phyloP scores from a whole-genome alignment of 441 rosid species.

The Flueggea neowawraea region DNA sequence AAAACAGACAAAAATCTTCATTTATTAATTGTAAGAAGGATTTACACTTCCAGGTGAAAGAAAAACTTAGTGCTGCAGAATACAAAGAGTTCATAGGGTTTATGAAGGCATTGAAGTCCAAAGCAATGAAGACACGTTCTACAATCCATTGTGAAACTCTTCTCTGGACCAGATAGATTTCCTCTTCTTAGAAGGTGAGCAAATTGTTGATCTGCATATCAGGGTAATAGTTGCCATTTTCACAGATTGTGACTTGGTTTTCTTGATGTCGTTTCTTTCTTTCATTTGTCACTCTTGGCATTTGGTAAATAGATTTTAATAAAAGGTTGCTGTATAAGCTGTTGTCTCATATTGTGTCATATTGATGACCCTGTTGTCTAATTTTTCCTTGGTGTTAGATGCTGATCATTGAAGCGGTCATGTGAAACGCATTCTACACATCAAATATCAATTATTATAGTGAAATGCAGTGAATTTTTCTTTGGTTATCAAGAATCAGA shows the following conservation, averaged over 20 bases:
- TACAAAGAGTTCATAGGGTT: conserved; percentile 81
- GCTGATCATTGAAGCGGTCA: too few species aligned
- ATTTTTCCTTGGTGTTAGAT: too few species aligned
- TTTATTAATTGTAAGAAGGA: not conserved
- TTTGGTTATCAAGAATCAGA: too few species aligned
- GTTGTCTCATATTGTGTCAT: too few species aligned
- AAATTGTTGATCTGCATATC: not conserved
- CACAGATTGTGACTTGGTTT: not conserved
- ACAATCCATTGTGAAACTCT: conserved; percentile 62
- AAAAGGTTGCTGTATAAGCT: too few species aligned
- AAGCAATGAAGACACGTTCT: conserved; percentile 59
- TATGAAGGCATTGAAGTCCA: conserved; percentile 86
- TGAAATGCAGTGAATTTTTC: too few species aligned
- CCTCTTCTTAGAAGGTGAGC: conserved; percentile 75
- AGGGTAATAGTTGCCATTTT: not conserved
- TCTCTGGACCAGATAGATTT: conserved; percentile 63
- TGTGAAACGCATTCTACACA: too few species aligned
- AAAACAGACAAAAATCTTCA: not conserved
- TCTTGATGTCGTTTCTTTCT: not conserved
- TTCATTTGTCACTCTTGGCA: too few species aligned
- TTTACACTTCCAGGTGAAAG: conserved; percentile 55
- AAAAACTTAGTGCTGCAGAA: conserved; percentile 69
- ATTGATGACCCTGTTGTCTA: too few species aligned
- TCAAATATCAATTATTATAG: too few species aligned
- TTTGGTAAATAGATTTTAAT: too few species aligned